These are phyloP conservation scores for Atalantia buxifolia DNA, from an alignment of 345 rosid genomes.

Conservation along the genomic window DNA sequence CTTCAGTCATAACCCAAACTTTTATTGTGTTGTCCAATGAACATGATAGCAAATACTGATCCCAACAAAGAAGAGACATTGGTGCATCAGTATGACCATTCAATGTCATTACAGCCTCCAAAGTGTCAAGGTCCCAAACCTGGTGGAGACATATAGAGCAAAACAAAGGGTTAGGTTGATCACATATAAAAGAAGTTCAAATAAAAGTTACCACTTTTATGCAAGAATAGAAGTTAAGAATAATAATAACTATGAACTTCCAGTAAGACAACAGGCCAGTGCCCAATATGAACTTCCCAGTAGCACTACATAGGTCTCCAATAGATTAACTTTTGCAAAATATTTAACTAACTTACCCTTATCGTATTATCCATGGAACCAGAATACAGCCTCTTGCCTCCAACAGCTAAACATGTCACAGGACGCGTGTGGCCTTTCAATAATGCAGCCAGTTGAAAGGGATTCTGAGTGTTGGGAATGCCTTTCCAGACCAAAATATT, in stretches of 20 bases:
- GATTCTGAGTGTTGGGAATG: not conserved
- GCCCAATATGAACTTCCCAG: too few relatives aligned
- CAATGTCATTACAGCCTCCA: constrained; percentile 37
- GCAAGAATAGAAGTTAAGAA: not conserved
- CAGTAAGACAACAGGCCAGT: not conserved
- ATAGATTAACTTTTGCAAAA: not conserved
- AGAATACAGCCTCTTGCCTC: constrained; percentile 10
- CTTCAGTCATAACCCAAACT: constrained; percentile 43
- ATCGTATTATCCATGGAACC: constrained; percentile 9
- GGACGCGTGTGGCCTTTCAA: not conserved
- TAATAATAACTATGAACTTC: not conserved
- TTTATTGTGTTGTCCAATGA: constrained; percentile 55
- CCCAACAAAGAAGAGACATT: constrained; percentile 61
- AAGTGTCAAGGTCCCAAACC: constrained; percentile 55
- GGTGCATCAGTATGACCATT: constrained; percentile 43
- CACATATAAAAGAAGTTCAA: not conserved
- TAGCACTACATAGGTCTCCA: not conserved
- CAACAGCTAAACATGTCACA: constrained; percentile 7
- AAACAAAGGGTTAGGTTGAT: not conserved
- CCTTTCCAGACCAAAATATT: constrained; percentile 7
- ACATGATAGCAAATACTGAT: constrained; percentile 48
- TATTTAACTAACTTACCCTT: not conserved
- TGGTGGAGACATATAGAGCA: not conserved
- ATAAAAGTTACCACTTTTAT: not conserved
- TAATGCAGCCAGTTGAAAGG: constrained; percentile 2